Evolutionary conservation across 2,329 filamentous ascomycete species (phyloP).

Genomic region (Penicillium sp.): DNA sequence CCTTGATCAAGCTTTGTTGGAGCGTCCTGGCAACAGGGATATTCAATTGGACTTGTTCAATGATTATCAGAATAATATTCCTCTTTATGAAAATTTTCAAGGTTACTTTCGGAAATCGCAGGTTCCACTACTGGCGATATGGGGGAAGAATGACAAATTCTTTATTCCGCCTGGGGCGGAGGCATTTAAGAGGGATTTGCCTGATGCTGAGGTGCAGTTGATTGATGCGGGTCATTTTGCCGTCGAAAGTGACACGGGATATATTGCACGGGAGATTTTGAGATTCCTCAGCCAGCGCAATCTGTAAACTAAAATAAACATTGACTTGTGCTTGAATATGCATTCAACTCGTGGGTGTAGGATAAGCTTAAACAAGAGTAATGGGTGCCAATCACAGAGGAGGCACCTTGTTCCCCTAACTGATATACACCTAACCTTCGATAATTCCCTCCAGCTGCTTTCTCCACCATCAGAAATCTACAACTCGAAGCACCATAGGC

Average conservation of each 20-base stretch:
- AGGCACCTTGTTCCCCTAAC: no score
- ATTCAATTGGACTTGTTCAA: constrained; percentile 58
- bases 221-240: constrained; percentile 61
- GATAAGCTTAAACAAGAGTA: no score
- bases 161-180: constrained; percentile 51
- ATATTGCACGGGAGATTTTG: constrained; percentile 39
- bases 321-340: neutral
- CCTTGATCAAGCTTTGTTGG: constrained; percentile 55
- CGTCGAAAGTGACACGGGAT: constrained; percentile 40
- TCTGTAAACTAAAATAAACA: neutral
- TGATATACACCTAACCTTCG: no score
- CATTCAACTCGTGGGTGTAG: no score
- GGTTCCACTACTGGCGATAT: constrained; percentile 57
- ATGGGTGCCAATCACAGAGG: no score
- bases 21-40: constrained; percentile 51
- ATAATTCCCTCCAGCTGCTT: no score
- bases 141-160: constrained; percentile 58
- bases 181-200: constrained; percentile 54
- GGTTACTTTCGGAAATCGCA: constrained; percentile 52
- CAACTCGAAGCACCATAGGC: no score
- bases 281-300: neutral
- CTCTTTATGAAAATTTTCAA: constrained; percentile 57
- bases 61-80: constrained; percentile 58
- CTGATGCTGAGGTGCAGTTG: constrained; percentile 49
- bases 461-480: no score